phyloP scores from a whole-genome alignment of 148 eudicot genomes.

The Mesembryanthemum crystallinum region DNA sequence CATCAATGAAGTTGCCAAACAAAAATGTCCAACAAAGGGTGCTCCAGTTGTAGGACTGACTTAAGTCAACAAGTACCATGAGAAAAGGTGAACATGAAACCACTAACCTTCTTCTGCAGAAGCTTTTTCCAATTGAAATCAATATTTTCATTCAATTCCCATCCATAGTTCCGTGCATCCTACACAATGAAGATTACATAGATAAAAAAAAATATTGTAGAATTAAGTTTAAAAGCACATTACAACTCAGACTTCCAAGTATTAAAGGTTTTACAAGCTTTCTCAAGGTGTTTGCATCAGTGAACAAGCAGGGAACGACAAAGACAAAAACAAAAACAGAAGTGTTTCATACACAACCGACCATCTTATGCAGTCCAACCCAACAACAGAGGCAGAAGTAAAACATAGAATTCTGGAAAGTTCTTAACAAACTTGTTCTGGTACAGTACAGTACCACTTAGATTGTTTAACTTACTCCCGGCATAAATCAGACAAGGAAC shows the following conservation, averaged over 20 bases:
- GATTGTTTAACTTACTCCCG: no score
- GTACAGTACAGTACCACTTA: no score
- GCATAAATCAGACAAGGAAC: no score
- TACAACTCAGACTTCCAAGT: neutral
- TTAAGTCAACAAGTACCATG: conserved; percentile 7
- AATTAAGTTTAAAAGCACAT: neutral
- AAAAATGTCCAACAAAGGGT: neutral
- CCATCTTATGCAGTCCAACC: neutral
- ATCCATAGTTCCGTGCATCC: conserved; percentile 91
- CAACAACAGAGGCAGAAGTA: neutral
- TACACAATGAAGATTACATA: conserved; percentile 32
- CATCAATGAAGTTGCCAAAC: conserved; percentile 9
- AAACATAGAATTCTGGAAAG: neutral
- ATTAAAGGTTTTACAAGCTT: neutral
- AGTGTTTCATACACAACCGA: neutral
- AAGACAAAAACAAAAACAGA: neutral
- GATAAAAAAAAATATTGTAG: neutral
- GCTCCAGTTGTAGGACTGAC: neutral
- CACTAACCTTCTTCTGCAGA: conserved; percentile 82
- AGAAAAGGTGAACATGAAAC: conserved; percentile 13
- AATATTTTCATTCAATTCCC: conserved; percentile 83
- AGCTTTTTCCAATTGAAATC: conserved; percentile 95
- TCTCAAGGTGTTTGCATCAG: neutral
- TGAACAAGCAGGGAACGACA: no score
- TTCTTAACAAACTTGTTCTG: neutral